phyloP scores from a whole-genome alignment of 306 rosid genomes.

The Trifolium pratense region DNA sequence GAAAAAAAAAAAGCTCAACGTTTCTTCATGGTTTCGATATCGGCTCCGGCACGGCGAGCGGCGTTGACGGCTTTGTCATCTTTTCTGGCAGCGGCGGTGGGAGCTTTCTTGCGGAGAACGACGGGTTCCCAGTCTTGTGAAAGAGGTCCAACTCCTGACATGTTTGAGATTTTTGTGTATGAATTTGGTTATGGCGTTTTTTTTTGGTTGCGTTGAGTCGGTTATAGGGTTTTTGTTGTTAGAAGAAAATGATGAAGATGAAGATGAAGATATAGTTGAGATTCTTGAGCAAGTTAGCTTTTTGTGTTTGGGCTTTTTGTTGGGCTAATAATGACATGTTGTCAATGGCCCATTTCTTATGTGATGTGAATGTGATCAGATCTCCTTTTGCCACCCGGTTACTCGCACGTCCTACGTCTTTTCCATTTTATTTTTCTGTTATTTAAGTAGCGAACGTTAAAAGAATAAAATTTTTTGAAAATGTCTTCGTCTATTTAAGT shows the following conservation, averaged over 20 bases:
- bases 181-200: background rate
- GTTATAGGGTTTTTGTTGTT: slow-evolving; percentile 22
- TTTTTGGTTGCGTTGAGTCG: background rate
- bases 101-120: slow-evolving; percentile 82
- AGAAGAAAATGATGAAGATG: background rate
- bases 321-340: background rate
- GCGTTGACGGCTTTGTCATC: slow-evolving; percentile 96
- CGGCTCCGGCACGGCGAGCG: slow-evolving; percentile 87
- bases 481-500: too few relatives aligned
- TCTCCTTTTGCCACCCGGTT: too few relatives aligned
- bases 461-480: too few relatives aligned
- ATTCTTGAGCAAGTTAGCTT: background rate
- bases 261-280: slow-evolving; percentile 2
- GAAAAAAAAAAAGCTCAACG: too few relatives aligned
- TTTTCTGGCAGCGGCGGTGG: slow-evolving; percentile 85
- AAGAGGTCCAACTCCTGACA: slow-evolving; percentile 76
- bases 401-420: too few relatives aligned
- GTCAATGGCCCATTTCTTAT: too few relatives aligned
- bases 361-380: too few relatives aligned
- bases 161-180: background rate
- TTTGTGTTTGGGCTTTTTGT: background rate
- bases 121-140: slow-evolving; percentile 93
- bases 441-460: too few relatives aligned
- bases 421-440: too few relatives aligned
- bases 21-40: slow-evolving; percentile 80